phyloP scores from a whole-genome alignment of 176 grass and related monocot species.

The Ananas comosus region DNA sequence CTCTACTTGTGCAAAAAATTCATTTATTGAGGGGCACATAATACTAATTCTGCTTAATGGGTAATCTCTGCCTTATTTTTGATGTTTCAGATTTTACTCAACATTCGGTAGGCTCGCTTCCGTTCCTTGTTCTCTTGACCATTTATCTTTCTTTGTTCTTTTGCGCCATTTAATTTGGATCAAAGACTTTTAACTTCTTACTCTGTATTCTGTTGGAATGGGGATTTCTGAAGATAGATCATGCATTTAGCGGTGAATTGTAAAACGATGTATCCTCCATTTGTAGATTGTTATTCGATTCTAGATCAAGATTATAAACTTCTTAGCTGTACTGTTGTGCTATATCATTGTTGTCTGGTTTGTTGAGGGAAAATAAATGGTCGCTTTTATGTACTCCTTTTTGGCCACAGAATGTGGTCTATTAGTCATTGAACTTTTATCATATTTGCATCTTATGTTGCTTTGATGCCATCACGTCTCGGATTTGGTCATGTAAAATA shows the following conservation, averaged over 20 bases:
- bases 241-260: conserved; percentile 30
- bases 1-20: background rate
- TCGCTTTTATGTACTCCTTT: conserved; percentile 3
- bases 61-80: conserved; percentile 54
- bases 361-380: conserved; percentile 7
- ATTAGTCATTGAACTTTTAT: background rate
- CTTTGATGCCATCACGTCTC: background rate
- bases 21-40: conserved; percentile 42
- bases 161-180: conserved; percentile 34
- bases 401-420: background rate
- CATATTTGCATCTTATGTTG: background rate
- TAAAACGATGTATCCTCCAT: conserved; percentile 34
- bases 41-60: conserved; percentile 54
- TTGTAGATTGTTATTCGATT: conserved; percentile 30
- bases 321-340: conserved; percentile 15
- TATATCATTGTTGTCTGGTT: conserved; percentile 3
- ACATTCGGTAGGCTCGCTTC: conserved; percentile 39
- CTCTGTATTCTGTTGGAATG: conserved; percentile 30
- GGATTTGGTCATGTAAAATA: background rate
- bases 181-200: conserved; percentile 24
- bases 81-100: conserved; percentile 52
- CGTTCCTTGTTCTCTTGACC: conserved; percentile 30
- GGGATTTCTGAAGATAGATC: conserved; percentile 27
- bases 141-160: conserved; percentile 33
- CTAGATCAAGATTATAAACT: conserved; percentile 15